phyloP scores from a whole-genome alignment of 1,284 basidiomycete genomes.

The Microbotryum saponariae region DNA sequence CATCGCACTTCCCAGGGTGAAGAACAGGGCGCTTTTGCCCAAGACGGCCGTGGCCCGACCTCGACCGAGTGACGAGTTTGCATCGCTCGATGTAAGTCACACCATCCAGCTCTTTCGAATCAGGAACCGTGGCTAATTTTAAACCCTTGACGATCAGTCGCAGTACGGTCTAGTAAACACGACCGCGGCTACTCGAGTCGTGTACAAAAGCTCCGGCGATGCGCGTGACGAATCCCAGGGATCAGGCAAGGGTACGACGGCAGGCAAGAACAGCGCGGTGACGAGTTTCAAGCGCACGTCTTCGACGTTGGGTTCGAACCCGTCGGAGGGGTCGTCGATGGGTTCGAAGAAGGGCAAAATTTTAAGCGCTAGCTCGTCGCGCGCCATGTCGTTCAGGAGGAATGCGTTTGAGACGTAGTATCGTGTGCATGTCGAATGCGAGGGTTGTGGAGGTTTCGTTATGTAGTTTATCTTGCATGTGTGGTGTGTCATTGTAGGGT shows the following conservation, averaged over 20 bases:
- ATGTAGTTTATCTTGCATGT: too few relatives aligned
- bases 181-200: neutral
- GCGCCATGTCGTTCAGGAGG: too few relatives aligned
- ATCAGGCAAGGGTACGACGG: neutral
- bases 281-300: too few relatives aligned
- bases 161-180: neutral
- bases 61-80: conserved; percentile 4
- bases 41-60: neutral
- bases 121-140: rapidly evolving
- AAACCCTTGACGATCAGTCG: neutral
- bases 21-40: conserved; percentile 2
- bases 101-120: too few relatives aligned
- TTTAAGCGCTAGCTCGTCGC: too few relatives aligned
- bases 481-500: too few relatives aligned
- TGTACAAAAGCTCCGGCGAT: conserved; percentile 5
- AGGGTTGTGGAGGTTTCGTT: too few relatives aligned
- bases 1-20: neutral
- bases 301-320: too few relatives aligned
- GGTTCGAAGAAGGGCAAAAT: too few relatives aligned
- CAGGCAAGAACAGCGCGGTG: neutral
- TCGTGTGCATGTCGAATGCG: too few relatives aligned
- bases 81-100: conserved; percentile 8
- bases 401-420: too few relatives aligned
- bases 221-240: conserved; percentile 14
- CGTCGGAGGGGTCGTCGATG: too few relatives aligned